These are phyloP conservation scores for Fusarium hainanense DNA, from an alignment of 2,329 filamentous ascomycete species.

Conservation along the genomic window DNA sequence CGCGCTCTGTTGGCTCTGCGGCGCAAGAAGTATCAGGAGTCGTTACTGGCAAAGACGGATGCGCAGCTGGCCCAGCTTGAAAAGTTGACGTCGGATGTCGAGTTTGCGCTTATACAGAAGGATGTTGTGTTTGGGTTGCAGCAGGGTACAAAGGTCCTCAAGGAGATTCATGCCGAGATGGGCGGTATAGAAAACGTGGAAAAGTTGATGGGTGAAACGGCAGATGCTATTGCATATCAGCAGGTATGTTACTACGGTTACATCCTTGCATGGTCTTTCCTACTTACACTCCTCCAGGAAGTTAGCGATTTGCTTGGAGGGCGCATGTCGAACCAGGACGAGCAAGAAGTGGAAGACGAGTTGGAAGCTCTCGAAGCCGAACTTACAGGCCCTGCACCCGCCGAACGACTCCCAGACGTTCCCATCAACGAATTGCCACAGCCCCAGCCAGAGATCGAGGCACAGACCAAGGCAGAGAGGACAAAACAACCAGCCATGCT, in stretches of 20 bases:
- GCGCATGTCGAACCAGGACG: constrained; percentile 91
- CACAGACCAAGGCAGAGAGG: constrained; percentile 39
- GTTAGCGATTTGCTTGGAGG: constrained; percentile 90
- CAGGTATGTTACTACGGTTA: constrained; percentile 64
- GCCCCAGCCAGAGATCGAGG: constrained; percentile 29
- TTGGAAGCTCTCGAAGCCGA: constrained; percentile 78
- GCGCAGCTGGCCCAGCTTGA: constrained; percentile 94
- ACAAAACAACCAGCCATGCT: constrained; percentile 54
- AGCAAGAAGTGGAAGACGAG: constrained; percentile 98
- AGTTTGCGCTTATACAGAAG: constrained; percentile 97
- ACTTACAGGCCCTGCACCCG: constrained; percentile 37
- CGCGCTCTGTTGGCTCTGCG: constrained; percentile 88
- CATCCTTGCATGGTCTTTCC: not conserved
- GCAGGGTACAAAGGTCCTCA: constrained; percentile 88
- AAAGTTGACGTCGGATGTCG: constrained; percentile 86
- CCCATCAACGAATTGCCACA: constrained; percentile 51
- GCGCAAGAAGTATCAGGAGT: constrained; percentile 96
- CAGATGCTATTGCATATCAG: constrained; percentile 92
- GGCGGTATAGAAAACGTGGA: constrained; percentile 93
- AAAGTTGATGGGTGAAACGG: constrained; percentile 92
- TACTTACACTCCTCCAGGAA: constrained; percentile 67
- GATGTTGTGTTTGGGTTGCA: constrained; percentile 93
- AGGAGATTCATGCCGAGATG: constrained; percentile 95
- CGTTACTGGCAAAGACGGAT: constrained; percentile 88
- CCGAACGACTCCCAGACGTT: constrained; percentile 47